These are phyloP conservation scores for Iberis pinnata DNA, from an alignment of 345 rosid genomes.

Conservation along the genomic window DNA sequence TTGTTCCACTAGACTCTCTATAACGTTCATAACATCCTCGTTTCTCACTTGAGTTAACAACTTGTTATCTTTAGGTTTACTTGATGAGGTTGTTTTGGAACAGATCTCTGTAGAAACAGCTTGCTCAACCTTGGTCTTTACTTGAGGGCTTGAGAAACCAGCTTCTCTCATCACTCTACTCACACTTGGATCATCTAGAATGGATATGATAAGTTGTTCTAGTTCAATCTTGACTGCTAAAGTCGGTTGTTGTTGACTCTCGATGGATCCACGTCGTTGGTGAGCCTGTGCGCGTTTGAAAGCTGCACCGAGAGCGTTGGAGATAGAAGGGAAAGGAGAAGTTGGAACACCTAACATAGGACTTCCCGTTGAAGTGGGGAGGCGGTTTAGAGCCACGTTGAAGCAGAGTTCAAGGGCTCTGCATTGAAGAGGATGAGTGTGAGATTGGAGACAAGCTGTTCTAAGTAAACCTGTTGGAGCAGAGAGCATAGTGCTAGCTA, in stretches of 20 bases:
- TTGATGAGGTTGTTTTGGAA: constrained; percentile 38
- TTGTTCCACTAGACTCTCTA: constrained; percentile 44
- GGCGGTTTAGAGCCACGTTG: constrained; percentile 93
- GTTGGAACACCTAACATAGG: constrained; percentile 52
- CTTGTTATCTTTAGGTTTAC: constrained; percentile 44
- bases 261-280: constrained; percentile 83
- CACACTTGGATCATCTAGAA: constrained; percentile 92
- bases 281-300: constrained; percentile 98
- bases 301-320: constrained; percentile 93
- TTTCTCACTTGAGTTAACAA: constrained; percentile 25
- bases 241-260: constrained; percentile 86
- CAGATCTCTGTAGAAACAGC: constrained; percentile 53
- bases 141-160: constrained; percentile 85
- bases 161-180: constrained; percentile 99
- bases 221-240: constrained; percentile 85
- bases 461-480: constrained; percentile 64
- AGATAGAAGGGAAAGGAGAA: constrained; percentile 62
- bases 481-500: constrained; percentile 86
- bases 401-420: constrained; percentile 95
- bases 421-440: constrained; percentile 94
- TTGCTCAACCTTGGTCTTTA: constrained; percentile 76
- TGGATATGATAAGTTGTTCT: constrained; percentile 83
- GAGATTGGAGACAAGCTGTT: constrained; percentile 85
- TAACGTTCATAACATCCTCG: constrained; percentile 60
- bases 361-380: constrained; percentile 65